Conservation (phyloP, 345 rosid species). For the Rhodomyrtus tomentosa region DNA sequence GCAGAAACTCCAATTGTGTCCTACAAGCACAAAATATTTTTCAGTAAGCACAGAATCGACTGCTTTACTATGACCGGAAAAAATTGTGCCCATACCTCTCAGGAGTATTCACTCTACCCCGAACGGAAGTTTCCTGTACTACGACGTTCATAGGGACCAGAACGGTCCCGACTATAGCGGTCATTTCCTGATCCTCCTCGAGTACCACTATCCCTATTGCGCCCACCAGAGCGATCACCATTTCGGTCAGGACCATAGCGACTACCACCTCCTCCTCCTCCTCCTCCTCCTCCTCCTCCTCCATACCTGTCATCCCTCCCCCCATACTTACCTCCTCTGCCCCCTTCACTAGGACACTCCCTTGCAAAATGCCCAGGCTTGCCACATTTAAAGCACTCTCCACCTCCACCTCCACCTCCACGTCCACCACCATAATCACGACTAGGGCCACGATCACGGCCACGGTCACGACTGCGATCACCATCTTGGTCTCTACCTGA, state of each 20-base stretch:
- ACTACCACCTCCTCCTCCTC: constrained; percentile 39
- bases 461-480: constrained; percentile 62
- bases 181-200: constrained; percentile 72
- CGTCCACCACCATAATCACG: constrained; percentile 24
- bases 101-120: constrained; percentile 11
- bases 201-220: constrained; percentile 52
- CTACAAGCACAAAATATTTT: constrained; percentile 2
- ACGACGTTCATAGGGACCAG: constrained; percentile 80
- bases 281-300: constrained; percentile 23
- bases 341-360: constrained; percentile 72
- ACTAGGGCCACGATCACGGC: constrained; percentile 41
- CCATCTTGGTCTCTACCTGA: constrained; percentile 64
- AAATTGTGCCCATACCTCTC: constrained; percentile 7
- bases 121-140: constrained; percentile 43
- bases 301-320: constrained; percentile 5
- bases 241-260: constrained; percentile 79
- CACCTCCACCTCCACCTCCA: constrained; percentile 62
- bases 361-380: constrained; percentile 97
- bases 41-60: not conserved
- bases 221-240: constrained; percentile 72
- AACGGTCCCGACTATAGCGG: constrained; percentile 66
- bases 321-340: constrained; percentile 8
- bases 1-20: constrained; percentile 6
- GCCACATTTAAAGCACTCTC: constrained; percentile 91
- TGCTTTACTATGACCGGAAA: not conserved